Evolutionary conservation across 2,329 filamentous ascomycete genomes (phyloP).

Genomic region (Fusarium guadeloupense): DNA sequence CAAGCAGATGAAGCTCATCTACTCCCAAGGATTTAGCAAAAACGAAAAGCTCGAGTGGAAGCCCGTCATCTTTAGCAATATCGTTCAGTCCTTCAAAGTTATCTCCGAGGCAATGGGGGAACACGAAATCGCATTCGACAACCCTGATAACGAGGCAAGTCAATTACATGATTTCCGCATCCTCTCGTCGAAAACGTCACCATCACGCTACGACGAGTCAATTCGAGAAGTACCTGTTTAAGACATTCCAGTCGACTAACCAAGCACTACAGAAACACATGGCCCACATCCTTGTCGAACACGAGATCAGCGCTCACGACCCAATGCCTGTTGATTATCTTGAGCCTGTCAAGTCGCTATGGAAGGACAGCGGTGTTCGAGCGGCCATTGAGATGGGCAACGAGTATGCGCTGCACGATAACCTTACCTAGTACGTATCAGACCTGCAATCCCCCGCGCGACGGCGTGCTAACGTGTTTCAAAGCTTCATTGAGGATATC

Average conservation of each 20-base stretch:
- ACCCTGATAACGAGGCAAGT: constrained; percentile 80
- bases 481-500: constrained; percentile 83
- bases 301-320: constrained; percentile 85
- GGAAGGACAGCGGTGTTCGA: constrained; percentile 85
- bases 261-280: constrained; percentile 72
- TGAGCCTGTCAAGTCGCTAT: constrained; percentile 82
- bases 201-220: not conserved
- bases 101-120: constrained; percentile 92
- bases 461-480: constrained; percentile 30
- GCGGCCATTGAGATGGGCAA: constrained; percentile 92
- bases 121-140: constrained; percentile 80
- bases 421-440: constrained; percentile 82
- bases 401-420: constrained; percentile 96
- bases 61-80: constrained; percentile 94
- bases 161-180: not conserved
- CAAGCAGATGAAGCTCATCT: constrained; percentile 99
- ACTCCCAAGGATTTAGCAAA: constrained; percentile 89
- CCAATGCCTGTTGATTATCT: constrained; percentile 81
- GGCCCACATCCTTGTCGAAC: constrained; percentile 78
- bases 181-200: not conserved
- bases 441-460: not conserved
- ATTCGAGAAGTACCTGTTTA: constrained; percentile 12
- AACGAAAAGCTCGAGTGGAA: constrained; percentile 93
- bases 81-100: constrained; percentile 90
- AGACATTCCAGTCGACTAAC: constrained; percentile 48